Conservation (phyloP, 129 eudicot species). For the Escallonia rubra region DNA sequence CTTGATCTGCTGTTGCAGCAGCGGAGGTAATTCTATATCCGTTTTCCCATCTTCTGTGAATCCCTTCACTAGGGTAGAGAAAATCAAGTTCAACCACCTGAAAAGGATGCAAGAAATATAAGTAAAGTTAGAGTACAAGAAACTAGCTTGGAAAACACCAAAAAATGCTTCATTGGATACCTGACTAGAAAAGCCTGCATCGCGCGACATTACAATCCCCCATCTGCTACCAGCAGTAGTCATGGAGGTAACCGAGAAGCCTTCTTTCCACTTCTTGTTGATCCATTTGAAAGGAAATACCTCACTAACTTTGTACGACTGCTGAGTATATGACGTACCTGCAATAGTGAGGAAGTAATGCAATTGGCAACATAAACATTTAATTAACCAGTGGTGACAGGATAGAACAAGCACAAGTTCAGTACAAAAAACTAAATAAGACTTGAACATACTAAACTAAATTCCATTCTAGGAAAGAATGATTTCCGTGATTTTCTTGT, state of each 20-base stretch:
- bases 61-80: slow-evolving; percentile 86
- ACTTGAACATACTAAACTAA: too few relatives aligned
- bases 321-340: slow-evolving; percentile 73
- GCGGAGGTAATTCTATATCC: slow-evolving; percentile 82
- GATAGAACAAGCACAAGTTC: too few relatives aligned
- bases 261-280: slow-evolving; percentile 87
- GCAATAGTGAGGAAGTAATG: background rate
- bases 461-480: too few relatives aligned
- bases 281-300: slow-evolving; percentile 89
- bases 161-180: slow-evolving; percentile 14
- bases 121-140: background rate
- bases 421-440: too few relatives aligned
- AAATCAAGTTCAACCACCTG: slow-evolving; percentile 90
- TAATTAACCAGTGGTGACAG: background rate
- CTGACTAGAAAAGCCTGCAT: slow-evolving; percentile 62
- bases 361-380: background rate
- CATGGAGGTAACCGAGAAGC: slow-evolving; percentile 79
- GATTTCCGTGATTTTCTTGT: too few relatives aligned
- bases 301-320: slow-evolving; percentile 85
- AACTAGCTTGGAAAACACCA: background rate
- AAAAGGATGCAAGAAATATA: background rate
- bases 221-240: slow-evolving; percentile 77
- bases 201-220: slow-evolving; percentile 91
- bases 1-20: slow-evolving; percentile 81
- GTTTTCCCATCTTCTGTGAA: slow-evolving; percentile 76